Evolutionary conservation across 305 asterid species (phyloP).

Genomic region (Fraxinus floribunda): DNA sequence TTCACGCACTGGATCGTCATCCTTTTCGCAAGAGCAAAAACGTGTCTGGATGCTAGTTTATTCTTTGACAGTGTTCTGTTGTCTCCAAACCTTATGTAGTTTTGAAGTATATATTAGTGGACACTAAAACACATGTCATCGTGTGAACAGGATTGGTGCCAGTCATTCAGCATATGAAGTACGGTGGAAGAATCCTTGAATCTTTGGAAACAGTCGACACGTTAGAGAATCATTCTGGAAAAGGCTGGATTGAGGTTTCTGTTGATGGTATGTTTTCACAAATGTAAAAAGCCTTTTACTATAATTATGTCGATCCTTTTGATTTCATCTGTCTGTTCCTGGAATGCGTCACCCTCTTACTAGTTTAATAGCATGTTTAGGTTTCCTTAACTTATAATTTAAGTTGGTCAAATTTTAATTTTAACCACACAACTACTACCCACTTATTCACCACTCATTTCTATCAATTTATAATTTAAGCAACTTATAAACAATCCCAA

Average conservation of each 20-base stretch:
- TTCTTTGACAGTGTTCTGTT: background rate
- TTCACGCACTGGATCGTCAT: background rate
- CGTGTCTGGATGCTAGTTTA: constrained; percentile 5
- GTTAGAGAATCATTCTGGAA: constrained; percentile 39
- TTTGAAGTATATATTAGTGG: constrained; percentile 22
- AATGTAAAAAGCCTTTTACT: constrained; percentile 15
- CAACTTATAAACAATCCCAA: background rate
- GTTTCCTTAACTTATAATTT: background rate
- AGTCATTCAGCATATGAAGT: constrained; percentile 64
- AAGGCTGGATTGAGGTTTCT: constrained; percentile 61
- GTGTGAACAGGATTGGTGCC: constrained; percentile 79
- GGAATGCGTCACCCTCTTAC: constrained; percentile 1
- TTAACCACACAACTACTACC: background rate
- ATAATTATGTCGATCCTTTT: background rate
- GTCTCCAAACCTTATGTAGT: constrained; percentile 2
- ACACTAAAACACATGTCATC: constrained; percentile 22
- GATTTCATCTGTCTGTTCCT: constrained; percentile 19
- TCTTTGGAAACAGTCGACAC: constrained; percentile 50
- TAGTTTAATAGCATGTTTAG: background rate
- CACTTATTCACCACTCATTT: background rate
- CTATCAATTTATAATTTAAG: background rate
- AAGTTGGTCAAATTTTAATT: background rate
- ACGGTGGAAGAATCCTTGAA: constrained; percentile 54
- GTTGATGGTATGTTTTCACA: constrained; percentile 51
- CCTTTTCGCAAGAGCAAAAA: background rate